These are phyloP conservation scores for Calocybe cyanea DNA, from an alignment of 768 basidiomycete species.

Conservation along the genomic window DNA sequence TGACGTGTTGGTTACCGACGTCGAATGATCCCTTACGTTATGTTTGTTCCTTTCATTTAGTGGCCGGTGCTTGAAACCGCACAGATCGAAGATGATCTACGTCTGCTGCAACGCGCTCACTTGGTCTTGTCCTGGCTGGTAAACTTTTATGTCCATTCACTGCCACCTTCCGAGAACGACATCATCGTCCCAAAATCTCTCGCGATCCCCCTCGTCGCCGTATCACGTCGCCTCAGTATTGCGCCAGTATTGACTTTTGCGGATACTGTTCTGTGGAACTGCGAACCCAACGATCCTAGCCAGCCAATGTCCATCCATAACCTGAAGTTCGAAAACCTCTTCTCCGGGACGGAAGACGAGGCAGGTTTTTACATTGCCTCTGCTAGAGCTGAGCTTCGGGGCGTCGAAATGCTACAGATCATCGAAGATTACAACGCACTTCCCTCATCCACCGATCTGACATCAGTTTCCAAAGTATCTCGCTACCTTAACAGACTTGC, in stretches of 20 bases:
- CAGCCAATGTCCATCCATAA: conserved; percentile 66
- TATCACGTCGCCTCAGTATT: conserved; percentile 76
- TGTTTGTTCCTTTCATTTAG: conserved; percentile 32
- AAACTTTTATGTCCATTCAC: conserved; percentile 88
- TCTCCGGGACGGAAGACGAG: conserved; percentile 87
- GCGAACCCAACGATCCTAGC: conserved; percentile 54
- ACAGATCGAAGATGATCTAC: conserved; percentile 48
- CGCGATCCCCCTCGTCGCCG: conserved; percentile 69
- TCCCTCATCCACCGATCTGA: conserved; percentile 60
- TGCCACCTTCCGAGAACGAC: conserved; percentile 40
- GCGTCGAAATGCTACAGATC: conserved; percentile 80
- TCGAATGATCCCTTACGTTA: conserved; percentile 11
- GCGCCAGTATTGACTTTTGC: conserved; percentile 95
- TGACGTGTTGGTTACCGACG: conserved; percentile 13
- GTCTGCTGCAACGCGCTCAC: conserved; percentile 79
- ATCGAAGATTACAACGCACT: conserved; percentile 84
- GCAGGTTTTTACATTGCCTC: conserved; percentile 83
- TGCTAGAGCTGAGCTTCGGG: conserved; percentile 80
- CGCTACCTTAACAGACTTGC: conserved; percentile 68
- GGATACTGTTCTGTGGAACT: conserved; percentile 96
- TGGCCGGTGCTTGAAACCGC: conserved; percentile 67
- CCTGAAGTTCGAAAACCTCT: conserved; percentile 66
- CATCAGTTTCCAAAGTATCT: conserved; percentile 63
- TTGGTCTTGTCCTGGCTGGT: conserved; percentile 85
- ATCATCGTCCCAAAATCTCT: conserved; percentile 71